Conservation (phyloP, 2,329 filamentous ascomycete species). For the Paecilomyces dactylethromorphus region DNA sequence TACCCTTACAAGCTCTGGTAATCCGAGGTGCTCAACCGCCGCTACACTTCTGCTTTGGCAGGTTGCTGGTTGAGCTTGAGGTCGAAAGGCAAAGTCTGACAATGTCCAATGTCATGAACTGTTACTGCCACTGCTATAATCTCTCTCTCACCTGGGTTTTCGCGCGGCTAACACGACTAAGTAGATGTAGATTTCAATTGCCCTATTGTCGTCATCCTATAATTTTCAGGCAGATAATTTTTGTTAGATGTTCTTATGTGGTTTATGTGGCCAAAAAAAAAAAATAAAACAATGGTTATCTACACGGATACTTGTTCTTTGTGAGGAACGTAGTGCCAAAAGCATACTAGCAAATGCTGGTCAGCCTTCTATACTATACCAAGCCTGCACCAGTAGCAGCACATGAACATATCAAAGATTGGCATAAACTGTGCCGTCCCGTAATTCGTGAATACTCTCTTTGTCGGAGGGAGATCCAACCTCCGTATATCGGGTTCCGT, state of each 20-base stretch:
- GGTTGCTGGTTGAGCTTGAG: conserved; percentile 38
- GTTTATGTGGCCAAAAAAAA: background rate
- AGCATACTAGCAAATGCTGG: background rate
- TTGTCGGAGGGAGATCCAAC: conserved; percentile 29
- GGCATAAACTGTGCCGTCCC: conserved; percentile 38
- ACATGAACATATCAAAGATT: conserved; percentile 24
- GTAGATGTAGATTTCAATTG: background rate
- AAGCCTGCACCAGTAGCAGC: background rate
- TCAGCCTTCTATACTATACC: too few relatives aligned
- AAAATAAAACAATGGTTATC: background rate
- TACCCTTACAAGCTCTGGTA: conserved; percentile 35
- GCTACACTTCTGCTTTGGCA: conserved; percentile 12
- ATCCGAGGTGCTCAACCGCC: conserved; percentile 39
- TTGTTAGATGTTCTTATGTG: background rate
- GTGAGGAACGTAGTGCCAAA: background rate
- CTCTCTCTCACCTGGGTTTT: background rate
- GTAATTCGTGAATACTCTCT: conserved; percentile 35
- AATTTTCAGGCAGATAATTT: background rate
- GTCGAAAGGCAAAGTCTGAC: conserved; percentile 40
- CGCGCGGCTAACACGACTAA: background rate
- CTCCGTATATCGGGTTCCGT: conserved; percentile 36
- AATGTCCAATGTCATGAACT: conserved; percentile 6
- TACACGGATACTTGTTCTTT: background rate
- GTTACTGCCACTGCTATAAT: background rate
- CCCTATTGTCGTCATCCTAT: background rate